Evolutionary conservation across 345 rosid genomes (phyloP), one percentile per base, ranked within the genome.

Genomic region (Diplotaxis tenuifolia): DNA sequence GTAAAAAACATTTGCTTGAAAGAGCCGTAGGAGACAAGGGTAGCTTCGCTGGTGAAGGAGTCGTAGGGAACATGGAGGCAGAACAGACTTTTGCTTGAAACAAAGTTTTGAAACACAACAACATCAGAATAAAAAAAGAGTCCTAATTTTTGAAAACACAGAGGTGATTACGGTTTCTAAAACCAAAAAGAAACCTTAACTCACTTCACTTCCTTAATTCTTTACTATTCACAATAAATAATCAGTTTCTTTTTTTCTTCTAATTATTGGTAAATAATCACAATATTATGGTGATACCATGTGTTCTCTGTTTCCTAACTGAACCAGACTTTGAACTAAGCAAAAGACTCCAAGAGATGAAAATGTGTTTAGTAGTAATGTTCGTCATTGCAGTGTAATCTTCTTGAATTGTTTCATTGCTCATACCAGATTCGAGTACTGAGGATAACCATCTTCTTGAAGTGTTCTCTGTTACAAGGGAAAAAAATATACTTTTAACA

Each of bases 211-310:
- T 69, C 31, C 32, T 45, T 69, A 52, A 69, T 75, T 75, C 70
- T 54, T 62, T 69, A 75, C 64, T 70, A 54, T 63, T 63, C 42
- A 55, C 56, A 62, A 68, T 40, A 75, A 62, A 73, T 62, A 75
- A 69, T 69, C 16, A 7, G 52, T 38, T 60, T 54, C 4, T 53
- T 57, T 47, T 31, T 38, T 50, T 15, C 8, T 11, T 23, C 3
- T n/a, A 36, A 4, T 12, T 11, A 11, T n/a, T 52, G 40, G 19
- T 4, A 40, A 38, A 61, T 21, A 32, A 31, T 57, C 55, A 67
- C 19, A 65, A 16, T 62, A 12, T 40, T 54, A 12, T 38, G 70
- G 54, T 31, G 21, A 57, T 42, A 18, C 9, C 14, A 62, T 22
- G 58, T 62, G 40, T 50, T 62, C 9, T 15, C 16, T 50, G 16